Conservation (phyloP, 2,329 filamentous ascomycete species). For the Pseudogymnoascus sp. region DNA sequence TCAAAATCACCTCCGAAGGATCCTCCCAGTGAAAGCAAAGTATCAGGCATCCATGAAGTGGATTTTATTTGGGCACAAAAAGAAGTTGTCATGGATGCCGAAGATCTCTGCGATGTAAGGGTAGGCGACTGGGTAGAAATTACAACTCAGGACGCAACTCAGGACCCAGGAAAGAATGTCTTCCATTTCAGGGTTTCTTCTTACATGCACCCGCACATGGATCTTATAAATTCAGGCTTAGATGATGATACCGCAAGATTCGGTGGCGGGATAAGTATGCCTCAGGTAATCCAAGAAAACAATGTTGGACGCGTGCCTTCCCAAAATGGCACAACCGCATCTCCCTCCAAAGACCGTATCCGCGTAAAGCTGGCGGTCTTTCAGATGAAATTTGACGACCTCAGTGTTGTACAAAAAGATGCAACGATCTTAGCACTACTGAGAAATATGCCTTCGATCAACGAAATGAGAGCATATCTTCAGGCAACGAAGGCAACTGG, state of each 20-base stretch:
- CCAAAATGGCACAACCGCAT: background rate
- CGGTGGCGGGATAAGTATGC: background rate
- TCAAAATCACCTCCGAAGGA: background rate
- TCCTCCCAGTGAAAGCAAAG: background rate
- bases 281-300: background rate
- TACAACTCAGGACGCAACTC: background rate
- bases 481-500: slow-evolving; percentile 22
- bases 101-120: background rate
- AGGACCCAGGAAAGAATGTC: background rate
- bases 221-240: background rate
- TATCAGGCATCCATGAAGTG: background rate
- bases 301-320: background rate
- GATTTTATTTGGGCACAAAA: background rate
- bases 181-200: background rate
- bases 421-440: slow-evolving; percentile 45
- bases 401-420: slow-evolving; percentile 39
- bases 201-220: background rate
- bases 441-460: slow-evolving; percentile 53
- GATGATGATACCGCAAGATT: background rate
- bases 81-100: background rate
- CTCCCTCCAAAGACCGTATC: background rate
- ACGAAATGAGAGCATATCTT: slow-evolving; percentile 47
- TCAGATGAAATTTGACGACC: slow-evolving; percentile 49
- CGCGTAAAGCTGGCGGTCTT: slow-evolving; percentile 30
- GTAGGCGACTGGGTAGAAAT: background rate